Base-by-base conservation (phyloP, 495 filamentous ascomycete species). In the Penicillium egyptiacum region DNA sequence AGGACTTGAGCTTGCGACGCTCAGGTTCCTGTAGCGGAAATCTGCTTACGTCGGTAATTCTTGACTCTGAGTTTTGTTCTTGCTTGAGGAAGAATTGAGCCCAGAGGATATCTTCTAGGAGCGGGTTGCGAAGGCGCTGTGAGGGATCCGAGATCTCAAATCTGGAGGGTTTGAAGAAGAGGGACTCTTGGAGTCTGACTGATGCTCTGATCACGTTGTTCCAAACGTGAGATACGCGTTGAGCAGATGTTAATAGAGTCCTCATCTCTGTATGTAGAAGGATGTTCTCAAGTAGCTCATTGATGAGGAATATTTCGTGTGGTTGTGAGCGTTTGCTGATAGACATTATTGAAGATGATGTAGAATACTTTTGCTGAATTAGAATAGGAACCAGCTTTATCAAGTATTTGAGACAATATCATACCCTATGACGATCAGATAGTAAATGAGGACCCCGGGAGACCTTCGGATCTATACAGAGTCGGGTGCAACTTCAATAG, bases 241-340 rank as follows among this genome's bases (percentile, higher is more conserved):
- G 52, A n/a, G 37, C 58, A 10, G 58, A 60, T 42, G 37, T 60
- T 33, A 60, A 30, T 1, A 60, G 39, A 2, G 58, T 60, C 5
- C 26, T 35, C 16, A 30, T 56, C 22, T 56, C 58, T 28, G 43
- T 26, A 8, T 56, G 33, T 17, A 60, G 53, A 22, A 56, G 58
- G 9, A 60, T 56, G 17, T 17, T 44, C 39, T 56, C 53, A 4
- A 60, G 30, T 1, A 60, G 28, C n/a, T 60, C 58, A 17, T 48
- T 41, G 46, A 56, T 51, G 52, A 50, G 43, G 40, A 56, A 50
- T 46, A 56, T 55, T 28, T 45, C 22, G 58, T 77, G 53, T 4
- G 53, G 53, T 28, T 55, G 52, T 11, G 31, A 46, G 33, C 42
- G 9, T 5, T 35, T 28, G 28, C 1, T 39, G 8, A 16, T 28